Base-by-base conservation (phyloP, 2,329 filamentous ascomycete genomes). In the Ascochyta viciae-villosae region DNA sequence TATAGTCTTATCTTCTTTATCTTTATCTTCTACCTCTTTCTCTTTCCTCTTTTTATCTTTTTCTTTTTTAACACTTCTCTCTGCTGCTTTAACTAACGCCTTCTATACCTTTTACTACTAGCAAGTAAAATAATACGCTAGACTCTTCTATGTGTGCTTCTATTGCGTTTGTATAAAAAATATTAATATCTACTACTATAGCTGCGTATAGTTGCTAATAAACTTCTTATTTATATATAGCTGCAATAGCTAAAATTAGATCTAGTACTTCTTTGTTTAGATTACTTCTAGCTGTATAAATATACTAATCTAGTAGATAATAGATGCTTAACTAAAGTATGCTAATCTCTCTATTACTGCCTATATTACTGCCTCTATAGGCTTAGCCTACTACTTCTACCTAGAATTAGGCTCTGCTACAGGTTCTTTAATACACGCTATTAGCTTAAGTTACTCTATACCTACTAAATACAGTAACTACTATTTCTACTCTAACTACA, bases 271-370 rank as follows among this genome's bases (percentile, higher is more conserved):
- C 29, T 33, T 4, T 33, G 4, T 33, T 4, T 33, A 15, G 29
- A 67, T 61, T 3, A 52, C 62, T 42, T 67, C 54, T 33, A 65
- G 41, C 23, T 38, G 37, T 19, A 67, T 31, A 42, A 64, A 65
- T n/a, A 62, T 24, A 12, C 57, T 42, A 10, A 54, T 41, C 13
- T 34, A 16, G 33, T 34, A 16, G 33, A 33, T 33, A 15, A 33
- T 9, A 15, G 29, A 33, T 4, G 29, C 29, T 33, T 33, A 15
- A 33, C 29, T 33, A 9, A 33, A 33, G 3, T 15, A 61, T 3
- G 45, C 60, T 31, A 66, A 55, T 16, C 38, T 33, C 29, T 58
- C 41, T 35, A 64, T 66, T 4, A 49, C 50, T 33, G 41, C 47
- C 57, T 35, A 66, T 46, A 66, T 55, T 2, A 41, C 54, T 47